phyloP scores from a whole-genome alignment of 78 protist genomes.

The Neovahlkampfia damariscottae region DNA sequence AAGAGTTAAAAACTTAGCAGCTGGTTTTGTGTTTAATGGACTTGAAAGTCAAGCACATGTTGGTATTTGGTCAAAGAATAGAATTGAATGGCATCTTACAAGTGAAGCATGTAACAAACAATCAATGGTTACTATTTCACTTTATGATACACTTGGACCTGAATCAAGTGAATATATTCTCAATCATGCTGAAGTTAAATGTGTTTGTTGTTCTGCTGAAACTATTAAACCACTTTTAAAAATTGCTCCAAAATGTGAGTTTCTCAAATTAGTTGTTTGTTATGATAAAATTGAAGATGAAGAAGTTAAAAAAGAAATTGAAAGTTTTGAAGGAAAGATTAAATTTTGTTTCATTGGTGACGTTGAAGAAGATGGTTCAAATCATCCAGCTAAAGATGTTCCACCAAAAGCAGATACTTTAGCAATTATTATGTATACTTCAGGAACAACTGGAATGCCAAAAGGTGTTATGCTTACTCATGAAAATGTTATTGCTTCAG shows the following conservation, averaged over 20 bases:
- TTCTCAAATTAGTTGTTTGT: background rate
- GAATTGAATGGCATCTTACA: constrained; percentile 12
- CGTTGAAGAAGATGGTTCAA: background rate
- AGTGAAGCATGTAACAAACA: constrained; percentile 11
- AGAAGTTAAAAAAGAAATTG: background rate
- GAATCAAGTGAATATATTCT: background rate
- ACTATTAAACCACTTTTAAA: background rate
- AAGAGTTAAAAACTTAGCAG: background rate
- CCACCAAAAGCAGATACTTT: background rate
- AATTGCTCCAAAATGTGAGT: background rate
- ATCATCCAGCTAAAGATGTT: background rate
- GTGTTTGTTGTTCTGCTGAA: background rate
- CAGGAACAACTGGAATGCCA: constrained; percentile 54
- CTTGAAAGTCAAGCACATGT: background rate
- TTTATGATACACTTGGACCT: constrained; percentile 18
- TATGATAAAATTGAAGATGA: background rate
- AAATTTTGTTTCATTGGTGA: no score
- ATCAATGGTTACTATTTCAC: background rate
- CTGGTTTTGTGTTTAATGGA: background rate
- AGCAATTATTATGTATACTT: constrained; percentile 40
- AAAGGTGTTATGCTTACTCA: constrained; percentile 47
- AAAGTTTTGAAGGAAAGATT: background rate
- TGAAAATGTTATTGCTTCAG: background rate
- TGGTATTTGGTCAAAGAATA: constrained; percentile 24
- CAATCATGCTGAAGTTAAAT: constrained; percentile 9